Conservation (phyloP, 495 filamentous ascomycete species). For the Podospora anserina region DNA sequence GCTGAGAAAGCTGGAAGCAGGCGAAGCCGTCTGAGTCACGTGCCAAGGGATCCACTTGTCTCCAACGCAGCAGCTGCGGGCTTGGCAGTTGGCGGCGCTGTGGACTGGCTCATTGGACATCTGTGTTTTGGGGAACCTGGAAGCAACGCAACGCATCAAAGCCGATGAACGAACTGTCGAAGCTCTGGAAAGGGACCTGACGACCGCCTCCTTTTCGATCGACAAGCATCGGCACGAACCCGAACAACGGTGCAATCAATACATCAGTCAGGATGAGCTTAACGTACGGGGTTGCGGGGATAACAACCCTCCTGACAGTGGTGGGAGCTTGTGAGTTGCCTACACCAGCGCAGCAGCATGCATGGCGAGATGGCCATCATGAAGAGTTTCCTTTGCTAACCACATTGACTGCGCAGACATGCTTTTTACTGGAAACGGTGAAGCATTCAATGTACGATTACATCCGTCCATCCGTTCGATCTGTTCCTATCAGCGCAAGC, state of each 20-base stretch:
- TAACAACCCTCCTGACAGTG: slow-evolving; percentile 68
- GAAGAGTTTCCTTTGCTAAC: slow-evolving; percentile 34
- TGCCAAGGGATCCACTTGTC: slow-evolving; percentile 3
- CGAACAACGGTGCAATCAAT: slow-evolving; percentile 6
- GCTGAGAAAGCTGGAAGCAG: slow-evolving; percentile 4
- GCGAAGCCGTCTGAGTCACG: slow-evolving; percentile 16
- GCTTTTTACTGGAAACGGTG: slow-evolving; percentile 94
- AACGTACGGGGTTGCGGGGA: slow-evolving; percentile 66
- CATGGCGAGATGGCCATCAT: slow-evolving; percentile 4
- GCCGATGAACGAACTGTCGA: slow-evolving; percentile 4
- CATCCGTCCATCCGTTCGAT: slow-evolving; percentile 8
- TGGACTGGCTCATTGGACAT: background rate
- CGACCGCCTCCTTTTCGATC: background rate
- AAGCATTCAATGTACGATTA: slow-evolving; percentile 84
- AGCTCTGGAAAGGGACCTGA: slow-evolving; percentile 8
- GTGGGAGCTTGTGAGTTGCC: slow-evolving; percentile 75
- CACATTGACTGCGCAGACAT: slow-evolving; percentile 64
- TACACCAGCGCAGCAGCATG: background rate
- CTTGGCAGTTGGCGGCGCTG: slow-evolving; percentile 22
- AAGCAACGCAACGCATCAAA: slow-evolving; percentile 7
- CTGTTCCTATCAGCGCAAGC: slow-evolving; percentile 11
- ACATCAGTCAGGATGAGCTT: slow-evolving; percentile 48
- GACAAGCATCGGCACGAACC: background rate
- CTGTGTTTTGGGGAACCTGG: background rate
- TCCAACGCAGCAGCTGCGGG: background rate